These are phyloP conservation scores for Cladosporium sp. DNA, from an alignment of 2,329 filamentous ascomycete species.

Conservation along the genomic window DNA sequence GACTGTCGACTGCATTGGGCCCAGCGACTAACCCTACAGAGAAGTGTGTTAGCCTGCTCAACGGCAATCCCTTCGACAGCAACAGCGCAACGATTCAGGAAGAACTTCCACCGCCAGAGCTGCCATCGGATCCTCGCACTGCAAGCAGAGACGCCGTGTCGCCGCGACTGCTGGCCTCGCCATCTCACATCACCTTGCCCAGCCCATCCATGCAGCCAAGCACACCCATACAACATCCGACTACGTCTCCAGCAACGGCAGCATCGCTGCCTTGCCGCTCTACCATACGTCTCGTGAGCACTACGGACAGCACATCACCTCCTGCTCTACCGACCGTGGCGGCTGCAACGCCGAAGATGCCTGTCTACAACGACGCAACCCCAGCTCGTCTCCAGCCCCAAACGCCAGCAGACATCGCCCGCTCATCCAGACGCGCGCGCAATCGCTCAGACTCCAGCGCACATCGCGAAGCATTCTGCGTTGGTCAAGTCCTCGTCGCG, in stretches of 20 bases:
- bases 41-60: constrained; percentile 9
- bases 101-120: neutral
- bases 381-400: constrained; percentile 34
- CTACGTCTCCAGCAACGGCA: neutral
- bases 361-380: constrained; percentile 35
- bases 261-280: neutral
- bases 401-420: constrained; percentile 35
- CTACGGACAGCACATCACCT: neutral
- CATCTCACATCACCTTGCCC: constrained; percentile 8
- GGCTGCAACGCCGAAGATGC: constrained; percentile 25
- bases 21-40: neutral
- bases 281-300: neutral
- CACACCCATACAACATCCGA: neutral
- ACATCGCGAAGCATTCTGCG: constrained; percentile 13
- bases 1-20: constrained; percentile 22
- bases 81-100: neutral
- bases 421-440: constrained; percentile 22
- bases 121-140: neutral
- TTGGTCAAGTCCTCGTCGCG: neutral
- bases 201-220: neutral
- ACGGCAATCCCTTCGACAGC: constrained; percentile 8
- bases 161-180: constrained; percentile 1
- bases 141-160: neutral
- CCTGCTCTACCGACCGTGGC: constrained; percentile 17
- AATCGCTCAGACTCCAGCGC: constrained; percentile 23